phyloP scores from a whole-genome alignment of 371 early-diverging fungal species.

The Rhizopus sp. region DNA sequence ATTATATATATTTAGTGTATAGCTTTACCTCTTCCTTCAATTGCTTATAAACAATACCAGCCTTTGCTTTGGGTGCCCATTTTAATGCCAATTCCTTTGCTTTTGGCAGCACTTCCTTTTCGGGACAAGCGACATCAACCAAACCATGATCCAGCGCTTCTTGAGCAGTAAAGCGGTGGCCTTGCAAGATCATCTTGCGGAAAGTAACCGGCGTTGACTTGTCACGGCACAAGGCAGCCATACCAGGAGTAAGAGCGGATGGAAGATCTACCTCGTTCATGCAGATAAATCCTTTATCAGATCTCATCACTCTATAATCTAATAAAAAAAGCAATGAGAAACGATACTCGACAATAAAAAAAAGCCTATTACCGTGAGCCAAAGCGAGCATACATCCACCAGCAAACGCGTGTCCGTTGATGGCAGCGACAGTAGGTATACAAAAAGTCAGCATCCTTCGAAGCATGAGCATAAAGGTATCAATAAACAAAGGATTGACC shows the following conservation, averaged over 20 bases:
- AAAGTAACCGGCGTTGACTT: slow-evolving; percentile 60
- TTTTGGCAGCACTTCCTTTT: slow-evolving; percentile 48
- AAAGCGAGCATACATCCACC: slow-evolving; percentile 82
- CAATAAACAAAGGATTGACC: slow-evolving; percentile 47
- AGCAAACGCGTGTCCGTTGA: slow-evolving; percentile 86
- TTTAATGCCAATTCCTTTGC: slow-evolving; percentile 62
- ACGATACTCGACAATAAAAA: neutral
- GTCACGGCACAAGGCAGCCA: slow-evolving; percentile 66
- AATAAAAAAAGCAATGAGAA: neutral
- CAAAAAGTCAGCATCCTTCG: slow-evolving; percentile 64
- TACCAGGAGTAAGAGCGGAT: slow-evolving; percentile 70
- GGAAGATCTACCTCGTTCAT: slow-evolving; percentile 85
- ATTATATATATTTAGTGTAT: neutral
- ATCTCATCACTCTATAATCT: slow-evolving; percentile 83
- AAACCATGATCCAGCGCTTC: slow-evolving; percentile 64
- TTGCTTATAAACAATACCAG: slow-evolving; percentile 47
- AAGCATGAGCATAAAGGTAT: slow-evolving; percentile 51
- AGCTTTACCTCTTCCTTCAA: slow-evolving; percentile 48
- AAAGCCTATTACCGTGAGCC: slow-evolving; percentile 59
- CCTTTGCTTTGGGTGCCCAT: slow-evolving; percentile 58
- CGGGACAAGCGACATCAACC: slow-evolving; percentile 59
- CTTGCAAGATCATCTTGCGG: slow-evolving; percentile 71
- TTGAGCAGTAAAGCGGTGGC: slow-evolving; percentile 63
- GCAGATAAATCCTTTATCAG: slow-evolving; percentile 78
- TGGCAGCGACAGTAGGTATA: slow-evolving; percentile 83